A percentile compares a stretch with the other conserved stretches of the same genome.
Conservation (phyloP, 2,329 filamentous ascomycete genomes). For the Leptosphaerulina australis region DNA sequence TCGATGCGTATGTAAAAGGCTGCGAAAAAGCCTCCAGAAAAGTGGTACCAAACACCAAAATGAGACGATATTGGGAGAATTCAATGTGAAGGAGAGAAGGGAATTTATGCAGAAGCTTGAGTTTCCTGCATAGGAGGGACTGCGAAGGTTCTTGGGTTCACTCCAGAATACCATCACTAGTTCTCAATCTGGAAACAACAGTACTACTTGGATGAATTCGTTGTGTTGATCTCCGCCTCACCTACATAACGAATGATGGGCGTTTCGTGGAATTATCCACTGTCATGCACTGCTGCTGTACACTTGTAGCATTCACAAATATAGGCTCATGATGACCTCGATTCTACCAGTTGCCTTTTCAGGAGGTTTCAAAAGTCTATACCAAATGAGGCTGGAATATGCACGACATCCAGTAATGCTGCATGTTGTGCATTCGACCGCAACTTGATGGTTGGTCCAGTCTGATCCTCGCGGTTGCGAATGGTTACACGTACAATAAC, state of each 20-base stretch:
- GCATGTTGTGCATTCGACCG: constrained; percentile 3
- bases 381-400: neutral
- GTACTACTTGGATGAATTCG: neutral
- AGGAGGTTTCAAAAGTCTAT: neutral
- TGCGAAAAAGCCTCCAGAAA: neutral
- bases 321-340: neutral
- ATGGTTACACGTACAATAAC: neutral
- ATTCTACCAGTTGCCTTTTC: neutral
- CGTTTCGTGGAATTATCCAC: neutral
- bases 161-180: neutral
- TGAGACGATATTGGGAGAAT: neutral
- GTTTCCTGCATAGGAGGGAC: neutral
- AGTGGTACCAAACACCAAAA: neutral
- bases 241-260: neutral
- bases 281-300: neutral
- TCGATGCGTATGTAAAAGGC: neutral
- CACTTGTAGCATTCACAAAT: neutral
- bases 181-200: neutral
- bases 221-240: neutral
- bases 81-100: neutral
- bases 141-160: neutral
- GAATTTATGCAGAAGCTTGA: neutral
- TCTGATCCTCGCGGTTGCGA: neutral
- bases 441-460: neutral
- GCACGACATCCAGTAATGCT: constrained; percentile 2